Percentiles rank a stretch among this genome's conserved stretches.
Conservation (phyloP, 805 yeast genomes). For the Candida boleticola region DNA sequence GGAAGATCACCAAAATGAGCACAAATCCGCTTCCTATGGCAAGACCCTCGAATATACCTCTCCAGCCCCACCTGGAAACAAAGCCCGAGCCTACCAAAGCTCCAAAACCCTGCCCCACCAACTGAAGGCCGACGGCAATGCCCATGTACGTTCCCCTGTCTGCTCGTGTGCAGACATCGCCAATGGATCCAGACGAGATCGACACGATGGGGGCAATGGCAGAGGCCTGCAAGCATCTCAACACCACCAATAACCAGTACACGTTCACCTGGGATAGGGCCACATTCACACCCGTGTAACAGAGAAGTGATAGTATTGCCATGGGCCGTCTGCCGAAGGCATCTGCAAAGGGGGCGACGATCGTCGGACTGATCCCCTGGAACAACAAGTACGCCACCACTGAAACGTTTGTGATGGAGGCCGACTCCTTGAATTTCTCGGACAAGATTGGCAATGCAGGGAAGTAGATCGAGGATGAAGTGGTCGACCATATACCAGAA, state of each 20-base stretch:
- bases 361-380: slow-evolving; percentile 72
- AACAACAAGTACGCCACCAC: slow-evolving; percentile 71
- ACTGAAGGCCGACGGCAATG: slow-evolving; percentile 54
- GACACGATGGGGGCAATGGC: slow-evolving; percentile 74
- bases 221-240: slow-evolving; percentile 68
- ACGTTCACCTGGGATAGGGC: slow-evolving; percentile 57
- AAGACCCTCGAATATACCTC: slow-evolving; percentile 70
- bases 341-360: slow-evolving; percentile 68
- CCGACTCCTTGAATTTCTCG: slow-evolving; percentile 49
- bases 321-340: slow-evolving; percentile 68
- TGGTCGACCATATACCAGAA: slow-evolving; percentile 60
- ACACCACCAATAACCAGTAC: slow-evolving; percentile 56
- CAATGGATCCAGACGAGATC: slow-evolving; percentile 61
- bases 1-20: slow-evolving; percentile 21
- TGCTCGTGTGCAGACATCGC: slow-evolving; percentile 62
- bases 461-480: slow-evolving; percentile 72
- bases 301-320: slow-evolving; percentile 47
- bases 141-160: slow-evolving; percentile 71
- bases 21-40: slow-evolving; percentile 56
- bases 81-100: slow-evolving; percentile 59
- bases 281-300: slow-evolving; percentile 56
- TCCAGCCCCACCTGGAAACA: slow-evolving; percentile 47
- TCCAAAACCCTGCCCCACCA: slow-evolving; percentile 73
- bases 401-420: slow-evolving; percentile 60
- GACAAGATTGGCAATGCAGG: slow-evolving; percentile 66